Percentiles rank a stretch among this genome's conserved stretches.
These are phyloP conservation scores for Acaromyces ingoldii DNA, from an alignment of 1,284 basidiomycete species.

Conservation along the genomic window DNA sequence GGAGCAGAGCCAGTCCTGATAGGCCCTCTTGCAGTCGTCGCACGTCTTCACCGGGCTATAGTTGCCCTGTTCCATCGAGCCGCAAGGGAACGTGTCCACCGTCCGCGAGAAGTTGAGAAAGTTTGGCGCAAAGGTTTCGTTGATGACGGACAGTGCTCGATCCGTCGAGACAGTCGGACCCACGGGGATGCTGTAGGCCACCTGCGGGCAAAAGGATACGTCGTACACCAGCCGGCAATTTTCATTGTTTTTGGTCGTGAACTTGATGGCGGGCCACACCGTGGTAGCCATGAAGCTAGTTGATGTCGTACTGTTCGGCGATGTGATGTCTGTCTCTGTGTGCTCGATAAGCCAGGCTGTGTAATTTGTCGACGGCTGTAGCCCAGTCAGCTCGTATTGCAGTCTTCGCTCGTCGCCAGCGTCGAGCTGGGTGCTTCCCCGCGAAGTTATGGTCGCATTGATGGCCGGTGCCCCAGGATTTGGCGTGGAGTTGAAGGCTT, in stretches of 20 bases:
- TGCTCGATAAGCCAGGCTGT: constrained; percentile 51
- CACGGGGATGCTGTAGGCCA: constrained; percentile 54
- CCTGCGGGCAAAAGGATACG: constrained; percentile 51
- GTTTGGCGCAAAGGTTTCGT: constrained; percentile 43
- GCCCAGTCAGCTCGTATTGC: constrained; percentile 32
- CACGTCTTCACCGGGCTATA: constrained; percentile 53
- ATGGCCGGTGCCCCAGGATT: constrained; percentile 11
- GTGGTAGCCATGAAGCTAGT: constrained; percentile 13
- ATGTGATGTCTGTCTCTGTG: constrained; percentile 14
- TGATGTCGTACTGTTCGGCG: constrained; percentile 13
- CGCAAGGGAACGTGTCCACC: constrained; percentile 53
- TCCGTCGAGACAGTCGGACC: constrained; percentile 35
- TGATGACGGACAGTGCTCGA: constrained; percentile 42
- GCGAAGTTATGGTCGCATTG: constrained; percentile 33
- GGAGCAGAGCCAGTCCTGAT: constrained; percentile 53
- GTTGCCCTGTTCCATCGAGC: constrained; percentile 40
- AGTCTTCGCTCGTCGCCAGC: constrained; percentile 3
- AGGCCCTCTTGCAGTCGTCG: constrained; percentile 49
- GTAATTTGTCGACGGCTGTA: constrained; percentile 48
- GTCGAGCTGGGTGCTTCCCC: constrained; percentile 26
- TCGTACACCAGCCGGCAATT: constrained; percentile 52
- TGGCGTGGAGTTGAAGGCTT: constrained; percentile 8
- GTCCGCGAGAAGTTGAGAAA: constrained; percentile 51
- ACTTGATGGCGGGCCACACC: constrained; percentile 42
- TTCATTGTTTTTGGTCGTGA: constrained; percentile 46